phyloP scores from a whole-genome alignment of 495 filamentous ascomycete species.

The Halenospora varia region DNA sequence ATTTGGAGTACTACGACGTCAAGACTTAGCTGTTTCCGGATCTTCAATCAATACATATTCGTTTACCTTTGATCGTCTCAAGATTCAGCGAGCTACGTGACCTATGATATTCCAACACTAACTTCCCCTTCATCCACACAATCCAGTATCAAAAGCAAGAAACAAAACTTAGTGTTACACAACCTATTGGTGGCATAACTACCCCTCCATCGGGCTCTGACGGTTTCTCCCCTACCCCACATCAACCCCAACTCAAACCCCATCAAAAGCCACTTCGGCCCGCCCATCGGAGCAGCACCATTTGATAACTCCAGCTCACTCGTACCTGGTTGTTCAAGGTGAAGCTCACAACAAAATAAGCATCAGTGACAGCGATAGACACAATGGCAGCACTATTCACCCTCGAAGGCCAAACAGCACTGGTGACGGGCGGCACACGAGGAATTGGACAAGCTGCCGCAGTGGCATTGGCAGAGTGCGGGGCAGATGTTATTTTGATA shows the following conservation, averaged over 20 bases:
- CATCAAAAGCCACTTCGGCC: conserved; percentile 14
- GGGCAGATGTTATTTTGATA: conserved; percentile 76
- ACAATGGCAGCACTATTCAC: conserved; percentile 40
- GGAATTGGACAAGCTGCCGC: conserved; percentile 87
- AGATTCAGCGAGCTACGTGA: too few species aligned
- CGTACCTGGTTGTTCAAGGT: neutral
- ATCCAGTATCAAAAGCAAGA: too few species aligned
- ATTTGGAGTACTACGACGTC: too few species aligned
- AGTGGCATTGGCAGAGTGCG: conserved; percentile 75
- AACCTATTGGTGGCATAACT: too few species aligned
- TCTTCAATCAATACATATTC: too few species aligned
- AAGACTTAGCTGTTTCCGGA: too few species aligned
- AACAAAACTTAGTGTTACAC: too few species aligned
- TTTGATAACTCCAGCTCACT: neutral
- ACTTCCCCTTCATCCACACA: too few species aligned
- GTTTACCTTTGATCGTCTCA: too few species aligned
- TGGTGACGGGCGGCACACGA: conserved; percentile 83
- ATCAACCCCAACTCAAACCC: neutral
- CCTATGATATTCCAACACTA: too few species aligned
- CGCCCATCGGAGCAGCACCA: conserved; percentile 20
- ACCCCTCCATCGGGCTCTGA: conserved; percentile 8
- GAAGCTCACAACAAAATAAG: neutral
- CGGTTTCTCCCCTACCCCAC: conserved; percentile 2
- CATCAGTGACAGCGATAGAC: conserved; percentile 12
- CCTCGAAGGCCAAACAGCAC: conserved; percentile 65